Base-by-base conservation (phyloP, 495 filamentous ascomycete species). In the Daldinia caldariorum region DNA sequence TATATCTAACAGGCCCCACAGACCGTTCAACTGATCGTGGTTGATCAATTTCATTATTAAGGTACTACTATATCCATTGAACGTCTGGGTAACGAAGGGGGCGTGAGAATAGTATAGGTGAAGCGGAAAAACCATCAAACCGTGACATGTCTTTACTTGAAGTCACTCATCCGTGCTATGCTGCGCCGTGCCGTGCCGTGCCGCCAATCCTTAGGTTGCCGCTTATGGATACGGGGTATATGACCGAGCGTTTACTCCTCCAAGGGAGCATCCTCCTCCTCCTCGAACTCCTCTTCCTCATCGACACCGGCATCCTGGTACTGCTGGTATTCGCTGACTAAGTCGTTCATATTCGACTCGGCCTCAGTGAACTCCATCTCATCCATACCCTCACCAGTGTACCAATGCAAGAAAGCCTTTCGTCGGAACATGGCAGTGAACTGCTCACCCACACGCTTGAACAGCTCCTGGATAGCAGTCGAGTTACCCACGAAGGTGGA, bases 331-430 rank as follows among this genome's bases (percentile, higher is more conserved):
- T 99, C 95, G 65, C 94, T 97, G 69, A 99, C 95, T 82, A 99
- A 86, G 83, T 99, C 95, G 87, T 98, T 99, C 95, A 99, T 99
- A 87, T 99, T 99, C 87, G 91, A 94, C 91, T 99, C 95, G 76
- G 95, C 95, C 89, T 98, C 96, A 80, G 95, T 98, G 85, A 99
- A 99, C 87, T 99, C 95, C 95, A 98, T 98, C 91, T 99, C 95
- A 86, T 99, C 95, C 95, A 99, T 99, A 87, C 95, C 95, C 90
- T 99, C 95, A 79, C 94, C 94, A 89, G 95, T 99, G 84, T 99
- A 99, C 95, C 95, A 99, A 89, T 98, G 95, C 91, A 99, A 92
- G 94, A 99, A 99, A 89, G 95, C 95, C 91, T 98, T 99, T 82
- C 95, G 93, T 84, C 95, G 87, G 91, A 98, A 99, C 95, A 99